Percentiles rank a stretch among this genome's conserved stretches.
These are phyloP conservation scores for Monosporascus sp. DNA, from an alignment of 2,329 filamentous ascomycete genomes.

Conservation along the genomic window DNA sequence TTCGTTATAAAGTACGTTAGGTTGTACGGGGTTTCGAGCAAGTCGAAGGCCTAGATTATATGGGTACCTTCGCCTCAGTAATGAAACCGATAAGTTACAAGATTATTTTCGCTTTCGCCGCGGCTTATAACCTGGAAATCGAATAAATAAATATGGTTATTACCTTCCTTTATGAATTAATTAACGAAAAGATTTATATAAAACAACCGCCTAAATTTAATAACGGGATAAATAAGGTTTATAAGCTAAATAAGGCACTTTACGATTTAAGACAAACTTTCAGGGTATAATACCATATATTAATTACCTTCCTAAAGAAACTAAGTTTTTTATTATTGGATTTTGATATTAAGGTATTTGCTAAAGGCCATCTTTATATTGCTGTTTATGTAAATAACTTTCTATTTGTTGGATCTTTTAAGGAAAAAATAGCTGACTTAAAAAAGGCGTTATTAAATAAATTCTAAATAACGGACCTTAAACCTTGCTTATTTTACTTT, in stretches of 20 bases:
- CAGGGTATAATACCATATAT: slow-evolving; percentile 3
- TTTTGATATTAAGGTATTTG: too few species aligned
- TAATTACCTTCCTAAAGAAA: slow-evolving; percentile 1
- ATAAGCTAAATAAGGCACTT: neutral
- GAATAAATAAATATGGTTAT: too few species aligned
- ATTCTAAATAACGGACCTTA: slow-evolving; percentile 7
- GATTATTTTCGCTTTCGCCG: too few species aligned
- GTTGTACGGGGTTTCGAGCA: too few species aligned
- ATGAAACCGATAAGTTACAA: too few species aligned
- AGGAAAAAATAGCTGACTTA: slow-evolving; percentile 5
- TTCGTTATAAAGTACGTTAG: too few species aligned
- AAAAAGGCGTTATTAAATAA: slow-evolving; percentile 3
- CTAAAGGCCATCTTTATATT: too few species aligned
- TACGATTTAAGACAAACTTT: too few species aligned
- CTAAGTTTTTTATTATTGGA: slow-evolving; percentile 2
- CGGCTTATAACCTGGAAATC: too few species aligned
- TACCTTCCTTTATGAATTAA: too few species aligned
- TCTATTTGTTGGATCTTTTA: slow-evolving; percentile 1
- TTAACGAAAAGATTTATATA: slow-evolving; percentile 6
- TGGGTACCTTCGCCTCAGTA: too few species aligned
- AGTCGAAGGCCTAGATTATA: too few species aligned
- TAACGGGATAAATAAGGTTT: neutral
- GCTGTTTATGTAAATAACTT: slow-evolving; percentile 6
- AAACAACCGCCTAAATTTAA: slow-evolving; percentile 5
- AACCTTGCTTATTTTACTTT: slow-evolving; percentile 6